phyloP scores from a whole-genome alignment of 192 early-diverging fungal genomes.

The Cladochytrium replicatum region DNA sequence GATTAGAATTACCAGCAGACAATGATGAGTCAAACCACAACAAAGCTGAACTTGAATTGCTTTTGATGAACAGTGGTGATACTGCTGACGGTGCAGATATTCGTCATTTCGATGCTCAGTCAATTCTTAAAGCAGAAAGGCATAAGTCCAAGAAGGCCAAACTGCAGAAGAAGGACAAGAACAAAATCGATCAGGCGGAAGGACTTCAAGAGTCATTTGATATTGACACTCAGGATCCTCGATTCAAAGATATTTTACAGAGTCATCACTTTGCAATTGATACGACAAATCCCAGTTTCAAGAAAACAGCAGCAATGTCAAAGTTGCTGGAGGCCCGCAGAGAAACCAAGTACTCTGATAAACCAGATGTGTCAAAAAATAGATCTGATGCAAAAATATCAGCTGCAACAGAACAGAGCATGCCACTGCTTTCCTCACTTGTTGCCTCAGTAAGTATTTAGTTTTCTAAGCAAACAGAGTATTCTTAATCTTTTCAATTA shows the following conservation, averaged over 20 bases:
- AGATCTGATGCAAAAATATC: no score
- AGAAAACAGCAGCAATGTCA: slow-evolving; percentile 72
- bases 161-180: slow-evolving; percentile 21
- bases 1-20: no score
- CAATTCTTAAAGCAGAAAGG: slow-evolving; percentile 80
- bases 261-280: slow-evolving; percentile 89
- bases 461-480: no score
- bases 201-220: slow-evolving; percentile 72
- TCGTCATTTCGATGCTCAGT: slow-evolving; percentile 76
- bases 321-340: slow-evolving; percentile 65
- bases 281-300: slow-evolving; percentile 85
- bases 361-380: no score
- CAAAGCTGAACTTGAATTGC: slow-evolving; percentile 73
- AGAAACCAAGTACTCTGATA: no score
- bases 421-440: no score
- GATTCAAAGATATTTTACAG: slow-evolving; percentile 71
- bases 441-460: no score
- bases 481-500: no score
- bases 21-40: slow-evolving; percentile 44
- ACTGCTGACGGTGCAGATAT: slow-evolving; percentile 38
- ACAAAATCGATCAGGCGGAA: slow-evolving; percentile 42
- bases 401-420: no score
- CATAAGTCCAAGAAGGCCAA: slow-evolving; percentile 36
- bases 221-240: slow-evolving; percentile 73
- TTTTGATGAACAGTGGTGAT: slow-evolving; percentile 56